These are phyloP conservation scores for Fusarium falciforme DNA, from an alignment of 2,329 filamentous ascomycete species.

Conservation along the genomic window DNA sequence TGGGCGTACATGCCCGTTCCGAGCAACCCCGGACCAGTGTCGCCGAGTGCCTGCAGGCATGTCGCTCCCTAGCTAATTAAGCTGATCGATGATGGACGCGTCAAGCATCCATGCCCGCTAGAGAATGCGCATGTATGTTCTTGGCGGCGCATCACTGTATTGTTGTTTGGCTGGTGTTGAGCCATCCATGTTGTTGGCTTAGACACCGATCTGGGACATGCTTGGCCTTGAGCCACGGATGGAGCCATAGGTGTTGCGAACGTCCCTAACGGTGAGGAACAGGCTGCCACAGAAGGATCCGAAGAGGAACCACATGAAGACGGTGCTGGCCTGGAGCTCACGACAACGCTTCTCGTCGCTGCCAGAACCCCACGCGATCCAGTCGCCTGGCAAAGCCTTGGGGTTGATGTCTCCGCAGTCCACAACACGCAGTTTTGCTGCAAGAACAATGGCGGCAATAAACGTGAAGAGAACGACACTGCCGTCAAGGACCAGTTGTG, in stretches of 20 bases:
- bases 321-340: conserved; percentile 78
- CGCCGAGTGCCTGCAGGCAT: background rate
- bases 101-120: background rate
- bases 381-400: conserved; percentile 53
- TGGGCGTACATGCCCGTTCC: background rate
- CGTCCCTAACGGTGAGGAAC: conserved; percentile 65
- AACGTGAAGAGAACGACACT: conserved; percentile 76
- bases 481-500: conserved; percentile 67
- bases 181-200: conserved; percentile 31
- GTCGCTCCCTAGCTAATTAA: background rate
- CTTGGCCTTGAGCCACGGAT: conserved; percentile 57
- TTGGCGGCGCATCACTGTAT: background rate
- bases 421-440: conserved; percentile 74
- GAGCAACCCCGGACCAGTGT: background rate
- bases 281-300: conserved; percentile 68
- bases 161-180: background rate
- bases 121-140: background rate
- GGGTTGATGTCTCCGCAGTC: conserved; percentile 70
- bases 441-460: conserved; percentile 75
- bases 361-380: conserved; percentile 71
- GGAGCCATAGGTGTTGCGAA: conserved; percentile 59
- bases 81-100: background rate
- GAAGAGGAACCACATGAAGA: conserved; percentile 85
- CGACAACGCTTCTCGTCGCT: conserved; percentile 74
- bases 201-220: conserved; percentile 69